These are phyloP conservation scores for Entophlyctis helioformis DNA, from an alignment of 192 early-diverging fungal species.

Conservation along the genomic window DNA sequence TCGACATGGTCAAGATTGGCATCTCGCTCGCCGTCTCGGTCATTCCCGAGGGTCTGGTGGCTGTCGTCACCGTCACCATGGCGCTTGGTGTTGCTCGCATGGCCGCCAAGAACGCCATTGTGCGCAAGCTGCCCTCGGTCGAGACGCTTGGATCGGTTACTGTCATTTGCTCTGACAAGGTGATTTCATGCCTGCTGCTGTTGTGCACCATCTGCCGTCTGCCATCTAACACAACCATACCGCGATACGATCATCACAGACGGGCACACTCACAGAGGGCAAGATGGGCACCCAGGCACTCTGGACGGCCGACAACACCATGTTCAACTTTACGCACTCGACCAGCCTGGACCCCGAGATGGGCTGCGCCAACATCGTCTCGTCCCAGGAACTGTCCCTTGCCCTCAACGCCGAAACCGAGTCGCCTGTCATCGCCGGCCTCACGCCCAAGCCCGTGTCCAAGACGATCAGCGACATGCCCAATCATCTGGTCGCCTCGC, in stretches of 20 bases:
- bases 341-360: conserved; percentile 26
- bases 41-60: conserved; percentile 95
- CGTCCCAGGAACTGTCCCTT: conserved; percentile 11
- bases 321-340: conserved; percentile 55
- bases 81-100: conserved; percentile 91
- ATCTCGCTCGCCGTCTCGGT: conserved; percentile 90
- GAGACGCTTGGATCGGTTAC: conserved; percentile 94
- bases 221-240: neutral
- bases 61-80: conserved; percentile 96
- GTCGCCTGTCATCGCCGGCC: no score
- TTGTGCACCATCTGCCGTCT: neutral
- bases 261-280: conserved; percentile 92
- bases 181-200: conserved; percentile 1
- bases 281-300: conserved; percentile 87
- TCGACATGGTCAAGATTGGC: conserved; percentile 71
- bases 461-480: conserved; percentile 30
- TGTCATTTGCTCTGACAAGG: conserved; percentile 96
- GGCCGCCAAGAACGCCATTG: conserved; percentile 79
- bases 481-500: conserved; percentile 37
- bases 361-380: conserved; percentile 11
- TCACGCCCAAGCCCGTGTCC: conserved; percentile 28
- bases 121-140: conserved; percentile 83
- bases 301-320: conserved; percentile 65
- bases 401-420: neutral
- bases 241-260: conserved; percentile 5